phyloP scores from a whole-genome alignment of 257 asterid genomes.

The Voacanga thouarsii region DNA sequence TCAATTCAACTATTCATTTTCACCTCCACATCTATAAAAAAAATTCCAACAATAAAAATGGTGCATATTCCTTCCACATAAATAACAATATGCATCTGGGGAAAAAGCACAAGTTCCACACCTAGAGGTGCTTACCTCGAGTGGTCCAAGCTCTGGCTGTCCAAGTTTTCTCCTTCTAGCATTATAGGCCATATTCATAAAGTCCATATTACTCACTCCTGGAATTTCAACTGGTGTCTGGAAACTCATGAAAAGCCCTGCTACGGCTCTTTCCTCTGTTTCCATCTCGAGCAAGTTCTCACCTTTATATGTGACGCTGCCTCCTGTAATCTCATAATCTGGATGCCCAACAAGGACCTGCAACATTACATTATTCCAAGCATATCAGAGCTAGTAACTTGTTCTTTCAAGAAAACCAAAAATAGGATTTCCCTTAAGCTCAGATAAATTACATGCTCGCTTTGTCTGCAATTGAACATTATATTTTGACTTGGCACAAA shows the following conservation, averaged over 20 bases:
- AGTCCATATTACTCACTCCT: conserved; percentile 92
- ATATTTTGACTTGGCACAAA: too few relatives aligned
- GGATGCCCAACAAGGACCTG: conserved; percentile 99
- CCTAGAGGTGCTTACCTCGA: conserved; percentile 56
- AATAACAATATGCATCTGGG: not conserved
- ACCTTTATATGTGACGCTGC: conserved; percentile 79
- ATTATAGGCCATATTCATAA: conserved; percentile 95
- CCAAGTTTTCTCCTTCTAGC: conserved; percentile 77
- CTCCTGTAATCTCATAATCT: conserved; percentile 89
- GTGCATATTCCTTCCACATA: not conserved
- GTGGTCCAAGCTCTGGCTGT: conserved; percentile 86
- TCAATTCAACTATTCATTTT: not conserved
- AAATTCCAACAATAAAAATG: not conserved
- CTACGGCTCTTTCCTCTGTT: conserved; percentile 93
- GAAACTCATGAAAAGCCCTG: conserved; percentile 96
- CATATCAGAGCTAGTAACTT: not conserved
- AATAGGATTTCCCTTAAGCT: not conserved
- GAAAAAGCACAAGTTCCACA: not conserved
- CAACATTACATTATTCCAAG: conserved; percentile 24
- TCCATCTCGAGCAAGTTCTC: conserved; percentile 86
- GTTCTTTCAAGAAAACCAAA: not conserved
- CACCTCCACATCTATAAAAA: not conserved
- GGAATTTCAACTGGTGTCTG: conserved; percentile 98
- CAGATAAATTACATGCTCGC: not conserved
- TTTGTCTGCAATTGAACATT: too few relatives aligned